Evolutionary conservation across 2,329 filamentous ascomycete species (phyloP), one percentile per base, ranked within the genome.

Genomic region (Fusarium sororula): DNA sequence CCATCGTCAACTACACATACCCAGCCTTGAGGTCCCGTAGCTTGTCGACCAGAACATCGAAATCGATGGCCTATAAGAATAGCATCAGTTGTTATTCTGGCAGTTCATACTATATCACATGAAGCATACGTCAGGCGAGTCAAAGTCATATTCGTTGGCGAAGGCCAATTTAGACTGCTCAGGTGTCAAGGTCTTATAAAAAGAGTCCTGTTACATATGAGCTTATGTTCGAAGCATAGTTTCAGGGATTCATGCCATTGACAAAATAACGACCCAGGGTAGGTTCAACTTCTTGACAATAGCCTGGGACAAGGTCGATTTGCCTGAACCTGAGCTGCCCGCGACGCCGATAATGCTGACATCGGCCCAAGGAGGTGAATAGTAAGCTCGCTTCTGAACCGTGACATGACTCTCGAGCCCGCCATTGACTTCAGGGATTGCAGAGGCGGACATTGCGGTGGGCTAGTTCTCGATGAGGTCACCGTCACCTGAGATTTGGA

Each of bases 241-340:
- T 32, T 37, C 42, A 42, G 56, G 62, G 32, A 26, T 56, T 80
- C 85, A 80, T 88, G 96, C 94, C 92, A 99, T 98, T 47, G 95
- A 97, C 78, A 99, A 84, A 83, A 99, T 98, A 56, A 98, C 95
- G 70, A 99, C 96, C 96, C 96, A 99, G 64, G 96, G 96, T 73
- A 99, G 85, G 83, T 96, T 98, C 78, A 99, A 86, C 79, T 93
- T 92, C 78, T 90, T 92, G 74, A 98, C 94, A 77, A 99, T 98
- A 73, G 96, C 94, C 81, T 97, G 90, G 38, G 96, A 95, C 61
- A 99, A 86, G 12, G 95, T 98, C 12, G 96, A 98, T 87, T 99
- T 99, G 66, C 96, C 84, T 32, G 96, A 98, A 47, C 96, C 96
- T 35, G 96, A 98, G 83, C 94, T 96, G 42, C 96, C 96, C 74